These are phyloP conservation scores for Lineolata rhizophorae DNA, from an alignment of 495 filamentous ascomycete species.

Conservation along the genomic window DNA sequence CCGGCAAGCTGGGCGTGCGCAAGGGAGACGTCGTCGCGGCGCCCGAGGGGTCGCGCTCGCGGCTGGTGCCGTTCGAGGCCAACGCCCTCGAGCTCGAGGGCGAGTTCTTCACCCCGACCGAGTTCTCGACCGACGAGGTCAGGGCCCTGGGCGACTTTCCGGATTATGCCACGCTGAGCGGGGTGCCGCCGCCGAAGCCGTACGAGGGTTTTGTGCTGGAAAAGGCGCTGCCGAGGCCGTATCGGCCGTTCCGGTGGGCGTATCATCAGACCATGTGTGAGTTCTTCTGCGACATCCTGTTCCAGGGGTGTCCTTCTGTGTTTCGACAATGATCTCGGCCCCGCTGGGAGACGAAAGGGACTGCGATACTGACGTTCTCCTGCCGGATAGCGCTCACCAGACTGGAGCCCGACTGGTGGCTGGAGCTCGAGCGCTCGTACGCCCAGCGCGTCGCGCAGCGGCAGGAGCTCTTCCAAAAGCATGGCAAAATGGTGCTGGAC, in stretches of 20 bases:
- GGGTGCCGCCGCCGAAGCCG: slow-evolving; percentile 49
- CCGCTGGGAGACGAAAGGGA: neutral
- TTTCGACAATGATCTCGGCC: no score
- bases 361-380: slow-evolving; percentile 6
- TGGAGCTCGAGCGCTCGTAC: slow-evolving; percentile 72
- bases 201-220: slow-evolving; percentile 33
- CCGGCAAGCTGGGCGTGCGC: no score
- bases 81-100: no score
- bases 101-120: slow-evolving; percentile 36
- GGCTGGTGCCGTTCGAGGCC: no score
- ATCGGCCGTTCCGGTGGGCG: slow-evolving; percentile 61
- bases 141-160: slow-evolving; percentile 60
- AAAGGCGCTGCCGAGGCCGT: slow-evolving; percentile 19
- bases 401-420: slow-evolving; percentile 73
- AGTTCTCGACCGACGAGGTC: slow-evolving; percentile 47
- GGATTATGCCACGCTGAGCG: slow-evolving; percentile 57
- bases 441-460: slow-evolving; percentile 46
- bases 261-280: slow-evolving; percentile 93
- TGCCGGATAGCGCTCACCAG: slow-evolving; percentile 43
- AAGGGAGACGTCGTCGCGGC: no score
- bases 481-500: slow-evolving; percentile 43
- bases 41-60: no score
- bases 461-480: slow-evolving; percentile 37
- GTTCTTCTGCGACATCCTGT: no score
- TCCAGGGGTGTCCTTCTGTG: no score